Conservation (phyloP, 2,329 filamentous ascomycete species). For the Beauveria sp. region DNA sequence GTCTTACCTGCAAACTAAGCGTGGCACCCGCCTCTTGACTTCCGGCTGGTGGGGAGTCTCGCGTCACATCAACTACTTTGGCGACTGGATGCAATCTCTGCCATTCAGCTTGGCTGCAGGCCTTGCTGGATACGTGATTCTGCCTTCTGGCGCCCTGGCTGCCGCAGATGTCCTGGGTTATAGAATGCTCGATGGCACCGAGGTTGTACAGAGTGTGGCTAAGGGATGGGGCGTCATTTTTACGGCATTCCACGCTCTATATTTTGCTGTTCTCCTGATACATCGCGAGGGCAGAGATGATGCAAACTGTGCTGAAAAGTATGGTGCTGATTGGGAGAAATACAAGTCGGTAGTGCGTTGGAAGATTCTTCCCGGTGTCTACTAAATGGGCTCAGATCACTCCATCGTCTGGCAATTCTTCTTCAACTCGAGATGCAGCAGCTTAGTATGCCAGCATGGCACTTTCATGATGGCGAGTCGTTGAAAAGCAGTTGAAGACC, state of each 20-base stretch:
- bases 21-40: slow-evolving; percentile 69
- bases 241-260: slow-evolving; percentile 86
- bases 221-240: slow-evolving; percentile 76
- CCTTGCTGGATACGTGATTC: slow-evolving; percentile 67
- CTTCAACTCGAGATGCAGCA: neutral
- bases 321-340: slow-evolving; percentile 79
- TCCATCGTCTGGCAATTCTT: neutral
- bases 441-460: neutral
- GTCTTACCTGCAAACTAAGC: slow-evolving; percentile 73
- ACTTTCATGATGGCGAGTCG: neutral
- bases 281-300: slow-evolving; percentile 81
- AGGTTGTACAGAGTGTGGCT: slow-evolving; percentile 61
- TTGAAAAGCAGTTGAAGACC: no score
- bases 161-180: slow-evolving; percentile 36
- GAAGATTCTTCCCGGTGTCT: slow-evolving; percentile 74
- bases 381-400: slow-evolving; percentile 37
- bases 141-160: slow-evolving; percentile 37
- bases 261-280: slow-evolving; percentile 75
- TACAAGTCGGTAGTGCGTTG: slow-evolving; percentile 74
- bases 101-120: slow-evolving; percentile 80
- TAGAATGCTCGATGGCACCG: slow-evolving; percentile 48
- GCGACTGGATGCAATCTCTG: slow-evolving; percentile 87
- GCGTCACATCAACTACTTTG: slow-evolving; percentile 88
- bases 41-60: slow-evolving; percentile 88
- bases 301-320: slow-evolving; percentile 78